These are phyloP conservation scores for Chaetomium tenue DNA, from an alignment of 495 filamentous ascomycete species.

Conservation along the genomic window DNA sequence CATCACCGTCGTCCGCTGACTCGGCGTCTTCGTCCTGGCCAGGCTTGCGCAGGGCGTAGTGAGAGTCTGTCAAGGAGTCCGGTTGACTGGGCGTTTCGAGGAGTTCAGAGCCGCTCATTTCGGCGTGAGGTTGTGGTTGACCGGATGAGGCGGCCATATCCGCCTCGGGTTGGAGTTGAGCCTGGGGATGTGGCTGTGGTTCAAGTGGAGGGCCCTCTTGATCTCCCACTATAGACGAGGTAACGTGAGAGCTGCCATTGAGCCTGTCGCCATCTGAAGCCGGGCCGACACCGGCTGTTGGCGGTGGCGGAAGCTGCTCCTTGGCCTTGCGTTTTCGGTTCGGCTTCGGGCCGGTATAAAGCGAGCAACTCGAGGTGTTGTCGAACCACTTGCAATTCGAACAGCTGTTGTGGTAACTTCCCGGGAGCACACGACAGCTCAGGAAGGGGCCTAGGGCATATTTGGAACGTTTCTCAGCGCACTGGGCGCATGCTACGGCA, in stretches of 20 bases:
- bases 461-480: conserved; percentile 31
- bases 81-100: neutral
- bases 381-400: conserved; percentile 45
- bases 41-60: neutral
- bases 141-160: neutral
- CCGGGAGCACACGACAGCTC: conserved; percentile 31
- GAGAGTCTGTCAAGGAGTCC: neutral
- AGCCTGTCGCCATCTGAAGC: neutral
- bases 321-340: conserved; percentile 40
- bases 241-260: neutral
- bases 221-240: neutral
- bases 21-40: neutral
- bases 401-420: conserved; percentile 37
- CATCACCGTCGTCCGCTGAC: neutral
- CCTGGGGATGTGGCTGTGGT: neutral
- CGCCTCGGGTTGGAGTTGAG: conserved; percentile 8
- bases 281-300: neutral
- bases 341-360: conserved; percentile 38
- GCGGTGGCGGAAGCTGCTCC: conserved; percentile 19
- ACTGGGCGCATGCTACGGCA: conserved; percentile 27
- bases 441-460: conserved; percentile 36
- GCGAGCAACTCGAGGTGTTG: conserved; percentile 35
- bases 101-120: neutral
- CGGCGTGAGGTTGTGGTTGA: neutral
- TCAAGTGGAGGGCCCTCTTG: too few species aligned